Evolutionary conservation across 106 monocot genomes (phyloP), one percentile per base, ranked within the genome.

Genomic region (Hemerocallis citrina): DNA sequence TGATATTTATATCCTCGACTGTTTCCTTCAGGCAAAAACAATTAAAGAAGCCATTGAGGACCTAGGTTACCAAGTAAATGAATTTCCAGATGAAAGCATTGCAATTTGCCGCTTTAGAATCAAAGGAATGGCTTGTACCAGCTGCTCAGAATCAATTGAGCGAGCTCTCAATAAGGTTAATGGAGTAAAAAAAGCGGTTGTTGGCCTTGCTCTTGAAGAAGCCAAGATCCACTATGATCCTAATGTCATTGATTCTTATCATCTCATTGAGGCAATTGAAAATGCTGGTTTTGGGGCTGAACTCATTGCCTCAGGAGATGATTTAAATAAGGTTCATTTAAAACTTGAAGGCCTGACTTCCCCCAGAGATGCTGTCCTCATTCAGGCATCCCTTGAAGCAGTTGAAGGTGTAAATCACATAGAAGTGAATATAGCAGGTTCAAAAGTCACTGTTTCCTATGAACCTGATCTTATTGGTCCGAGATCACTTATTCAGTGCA

Each of bases 61-160:
- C 37, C 46, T 81, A 31, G 82, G 72, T 13, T 93, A 68, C 52
- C 76, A 79, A 64, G 84, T 93, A 38, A 61, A 68, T 55, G 80
- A 82, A 61, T 64, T 75, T 65, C 64, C 71, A 41, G 88, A 85
- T 51, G 85, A 93, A 72, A 74, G 77, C 47, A 77, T 93, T 46
- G 73, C 75, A 3, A 72, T 80, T 54, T 93, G 93, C 36, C 85
- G 82, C 1, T 61, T 93, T 66, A 75, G 73, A 60, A 85, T 93
- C 32, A 89, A 93, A 69, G 89, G 93, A 77, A 93, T 93, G 89
- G 77, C 79, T 52, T 93, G 93, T 63, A 89, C 93, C 21, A 93
- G 89, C 28, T 93, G 93, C 52, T 93, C 93, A 28, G 93, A 93
- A 79, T 88, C 88, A 32, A 63, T 93, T 42, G 93, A 93, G 48